phyloP scores from a whole-genome alignment of 495 filamentous ascomycete species.

The Tuber magnatum region DNA sequence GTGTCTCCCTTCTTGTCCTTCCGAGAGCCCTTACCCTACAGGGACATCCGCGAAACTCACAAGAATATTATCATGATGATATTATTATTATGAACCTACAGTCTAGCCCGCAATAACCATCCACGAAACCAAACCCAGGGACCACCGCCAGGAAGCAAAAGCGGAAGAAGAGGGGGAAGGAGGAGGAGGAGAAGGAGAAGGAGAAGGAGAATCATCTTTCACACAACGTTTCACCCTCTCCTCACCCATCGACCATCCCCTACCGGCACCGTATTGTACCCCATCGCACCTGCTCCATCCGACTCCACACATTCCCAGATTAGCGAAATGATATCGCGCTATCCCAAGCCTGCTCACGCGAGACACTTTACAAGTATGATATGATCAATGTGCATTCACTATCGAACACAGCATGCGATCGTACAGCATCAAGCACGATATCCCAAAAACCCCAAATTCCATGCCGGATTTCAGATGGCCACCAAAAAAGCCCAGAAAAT shows the following conservation, averaged over 20 bases:
- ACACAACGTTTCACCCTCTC: background rate
- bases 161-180: background rate
- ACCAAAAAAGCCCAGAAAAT: no score
- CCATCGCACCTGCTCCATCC: background rate
- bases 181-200: no score
- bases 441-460: background rate
- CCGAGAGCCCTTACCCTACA: background rate
- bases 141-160: background rate
- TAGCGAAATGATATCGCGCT: background rate
- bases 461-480: no score
- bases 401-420: no score
- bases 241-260: background rate
- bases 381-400: no score
- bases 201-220: background rate
- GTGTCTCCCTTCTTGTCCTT: background rate
- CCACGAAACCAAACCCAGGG: background rate
- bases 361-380: background rate
- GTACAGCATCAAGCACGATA: background rate
- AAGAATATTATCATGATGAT: background rate
- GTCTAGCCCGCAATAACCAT: background rate
- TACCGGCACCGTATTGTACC: background rate
- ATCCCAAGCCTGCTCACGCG: no score
- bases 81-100: no score
- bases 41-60: background rate
- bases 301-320: background rate